Evolutionary conservation across 2,329 filamentous ascomycete genomes (phyloP), one percentile per base, ranked within the genome.

Genomic region (Xylaria sp.): DNA sequence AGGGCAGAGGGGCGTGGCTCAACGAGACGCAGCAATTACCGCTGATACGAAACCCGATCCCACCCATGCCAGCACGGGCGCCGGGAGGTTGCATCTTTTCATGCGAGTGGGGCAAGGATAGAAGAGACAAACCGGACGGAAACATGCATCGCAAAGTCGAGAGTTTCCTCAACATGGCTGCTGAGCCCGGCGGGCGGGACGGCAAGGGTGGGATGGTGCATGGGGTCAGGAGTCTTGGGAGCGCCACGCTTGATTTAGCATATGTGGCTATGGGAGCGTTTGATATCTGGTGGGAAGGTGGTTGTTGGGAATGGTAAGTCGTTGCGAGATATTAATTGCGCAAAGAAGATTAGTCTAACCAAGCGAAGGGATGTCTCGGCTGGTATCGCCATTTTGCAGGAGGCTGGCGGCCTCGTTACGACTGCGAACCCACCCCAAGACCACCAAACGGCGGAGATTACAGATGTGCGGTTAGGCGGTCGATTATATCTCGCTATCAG

Each of bases 201-300:
- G 91, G 91, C 0, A 89, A 87, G 71, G 91, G 91, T 0, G 91
- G 90, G 0, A 94, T 94, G 91, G 92, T 93, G 6, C 92, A 94
- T 77, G 91, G 92, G 0, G 83, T 94, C 51, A 80, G 91, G 67
- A 92, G 90, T 76, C 76, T 94, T 64, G 91, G 91, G 3, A 90
- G 90, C 74, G 91, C 91, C 9, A 92, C 91, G 1, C 75, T 94
- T 61, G 91, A 93, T 77, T 78, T 94, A 55, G 91, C 90, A 0
- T 94, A 93, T 76, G 87, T 88, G 10, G 91, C 92, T 13, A 91
- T 91, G 85, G 91, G 91, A 0, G 83, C 88, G 0, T 89, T 93
- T 71, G 91, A 94, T 78, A 92, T 93, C 11, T 93, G 91, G 91
- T 94, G 91, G 91, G 91, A 94, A 75, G 91, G 90, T 2, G 91